Evolutionary conservation across 1,284 basidiomycete genomes (phyloP).

Genomic region (Apiotrichum sp.): DNA sequence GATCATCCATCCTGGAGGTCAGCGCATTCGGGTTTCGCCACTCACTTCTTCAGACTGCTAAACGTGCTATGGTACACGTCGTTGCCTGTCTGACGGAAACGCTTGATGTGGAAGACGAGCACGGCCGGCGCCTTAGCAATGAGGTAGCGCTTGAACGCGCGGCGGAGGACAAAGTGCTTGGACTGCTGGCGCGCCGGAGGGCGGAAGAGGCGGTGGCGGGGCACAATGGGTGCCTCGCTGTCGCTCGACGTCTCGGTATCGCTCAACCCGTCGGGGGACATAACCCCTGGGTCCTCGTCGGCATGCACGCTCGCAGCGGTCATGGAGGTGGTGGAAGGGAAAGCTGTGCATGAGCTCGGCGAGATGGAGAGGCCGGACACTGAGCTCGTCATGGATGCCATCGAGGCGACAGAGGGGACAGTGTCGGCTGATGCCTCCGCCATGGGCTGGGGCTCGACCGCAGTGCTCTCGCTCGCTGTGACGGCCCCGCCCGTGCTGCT

Average conservation of each 20-base stretch:
- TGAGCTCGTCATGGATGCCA: no score
- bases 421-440: neutral
- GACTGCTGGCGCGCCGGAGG: conserved; percentile 16
- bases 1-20: conserved; percentile 68
- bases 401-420: no score
- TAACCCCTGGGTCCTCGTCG: neutral
- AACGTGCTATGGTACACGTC: conserved; percentile 34
- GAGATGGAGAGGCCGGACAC: neutral
- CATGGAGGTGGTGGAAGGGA: neutral
- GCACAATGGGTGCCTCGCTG: neutral
- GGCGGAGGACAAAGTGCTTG: conserved; percentile 58
- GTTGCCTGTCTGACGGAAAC: conserved; percentile 67
- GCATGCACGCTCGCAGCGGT: neutral
- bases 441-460: no score
- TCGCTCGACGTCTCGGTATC: conserved; percentile 20
- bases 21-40: neutral
- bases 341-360: no score
- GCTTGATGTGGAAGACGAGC: conserved; percentile 84
- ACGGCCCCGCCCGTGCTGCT: no score
- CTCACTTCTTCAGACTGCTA: conserved; percentile 43
- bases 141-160: conserved; percentile 89
- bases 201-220: conserved; percentile 7
- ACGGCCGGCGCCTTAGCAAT: conserved; percentile 79
- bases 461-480: neutral
- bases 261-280: conserved; percentile 30